Conservation (phyloP, 345 rosid species). For the Kernera saxatilis region DNA sequence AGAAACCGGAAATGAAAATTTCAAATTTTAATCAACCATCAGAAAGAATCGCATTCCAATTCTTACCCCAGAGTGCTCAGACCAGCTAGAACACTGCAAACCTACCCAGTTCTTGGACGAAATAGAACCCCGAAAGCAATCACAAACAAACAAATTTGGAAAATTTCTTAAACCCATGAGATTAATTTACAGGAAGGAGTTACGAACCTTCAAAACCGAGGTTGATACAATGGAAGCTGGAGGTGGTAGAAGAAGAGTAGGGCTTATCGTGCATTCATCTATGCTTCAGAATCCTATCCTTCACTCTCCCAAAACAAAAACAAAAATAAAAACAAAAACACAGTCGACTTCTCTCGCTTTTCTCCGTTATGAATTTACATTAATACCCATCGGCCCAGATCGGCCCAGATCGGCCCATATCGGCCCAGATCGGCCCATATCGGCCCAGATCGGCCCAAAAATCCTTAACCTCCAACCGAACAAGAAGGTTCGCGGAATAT, state of each 20-base stretch:
- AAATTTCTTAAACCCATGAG: background rate
- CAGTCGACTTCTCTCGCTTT: background rate
- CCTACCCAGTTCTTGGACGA: background rate
- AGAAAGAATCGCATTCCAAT: background rate
- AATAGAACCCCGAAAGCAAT: background rate
- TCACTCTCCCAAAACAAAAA: background rate
- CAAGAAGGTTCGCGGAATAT: slow-evolving; percentile 1
- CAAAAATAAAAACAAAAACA: background rate
- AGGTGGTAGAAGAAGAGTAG: background rate
- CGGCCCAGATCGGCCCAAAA: slow-evolving; percentile 25
- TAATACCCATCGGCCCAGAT: slow-evolving; percentile 23
- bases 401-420: too few relatives aligned
- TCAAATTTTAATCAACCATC: background rate
- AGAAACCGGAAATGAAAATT: background rate
- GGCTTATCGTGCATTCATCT: slow-evolving; percentile 20
- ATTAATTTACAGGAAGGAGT: background rate
- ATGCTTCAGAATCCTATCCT: slow-evolving; percentile 21
- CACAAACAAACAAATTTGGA: background rate
- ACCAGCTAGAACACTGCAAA: background rate
- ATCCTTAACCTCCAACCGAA: background rate
- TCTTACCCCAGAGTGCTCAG: background rate
- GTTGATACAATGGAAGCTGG: background rate
- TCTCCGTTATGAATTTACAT: background rate
- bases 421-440: slow-evolving; percentile 29
- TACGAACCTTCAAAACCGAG: background rate